Percentiles rank a stretch among this genome's conserved stretches.
Evolutionary conservation across 2,329 filamentous ascomycete species (phyloP).

Genomic region (Xenoacremonium recifei): DNA sequence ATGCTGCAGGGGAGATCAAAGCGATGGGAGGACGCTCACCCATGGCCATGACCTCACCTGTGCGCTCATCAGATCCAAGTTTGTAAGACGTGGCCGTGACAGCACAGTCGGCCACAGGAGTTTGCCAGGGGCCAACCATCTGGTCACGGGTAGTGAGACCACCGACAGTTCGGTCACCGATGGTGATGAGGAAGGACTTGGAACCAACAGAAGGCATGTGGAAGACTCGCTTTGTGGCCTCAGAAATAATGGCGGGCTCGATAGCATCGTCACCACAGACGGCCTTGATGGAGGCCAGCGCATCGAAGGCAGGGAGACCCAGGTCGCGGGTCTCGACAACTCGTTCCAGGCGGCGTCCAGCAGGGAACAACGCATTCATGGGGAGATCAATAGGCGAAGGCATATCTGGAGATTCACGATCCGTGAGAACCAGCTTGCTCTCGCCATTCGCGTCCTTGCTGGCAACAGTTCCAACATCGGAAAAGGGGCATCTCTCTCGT

Average conservation of each 20-base stretch:
- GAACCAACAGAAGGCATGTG: constrained; percentile 89
- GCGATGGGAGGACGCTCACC: constrained; percentile 89
- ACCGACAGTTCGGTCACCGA: constrained; percentile 88
- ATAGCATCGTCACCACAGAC: constrained; percentile 55
- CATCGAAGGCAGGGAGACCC: constrained; percentile 70
- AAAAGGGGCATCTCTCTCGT: constrained; percentile 89
- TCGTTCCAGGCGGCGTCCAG: constrained; percentile 72
- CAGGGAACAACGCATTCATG: constrained; percentile 85
- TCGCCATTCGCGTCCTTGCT: constrained; percentile 60
- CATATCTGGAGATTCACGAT: constrained; percentile 72
- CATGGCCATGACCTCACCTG: constrained; percentile 95
- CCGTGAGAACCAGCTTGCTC: constrained; percentile 74
- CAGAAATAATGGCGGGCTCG: constrained; percentile 51
- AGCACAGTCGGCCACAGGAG: constrained; percentile 88
- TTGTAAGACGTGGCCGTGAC: constrained; percentile 84
- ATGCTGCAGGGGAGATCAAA: constrained; percentile 84
- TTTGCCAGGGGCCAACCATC: constrained; percentile 96
- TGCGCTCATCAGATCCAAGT: constrained; percentile 62
- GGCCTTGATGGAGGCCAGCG: constrained; percentile 61
- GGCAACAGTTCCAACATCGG: constrained; percentile 78
- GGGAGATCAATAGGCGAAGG: constrained; percentile 83
- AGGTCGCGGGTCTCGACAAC: constrained; percentile 69
- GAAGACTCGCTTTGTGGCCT: constrained; percentile 80
- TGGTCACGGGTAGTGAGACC: constrained; percentile 88
- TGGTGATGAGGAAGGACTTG: constrained; percentile 96